Percentiles rank a stretch among this genome's conserved stretches.
These are phyloP conservation scores for Alternaria arborescens DNA, from an alignment of 2,329 filamentous ascomycete species.

Conservation along the genomic window DNA sequence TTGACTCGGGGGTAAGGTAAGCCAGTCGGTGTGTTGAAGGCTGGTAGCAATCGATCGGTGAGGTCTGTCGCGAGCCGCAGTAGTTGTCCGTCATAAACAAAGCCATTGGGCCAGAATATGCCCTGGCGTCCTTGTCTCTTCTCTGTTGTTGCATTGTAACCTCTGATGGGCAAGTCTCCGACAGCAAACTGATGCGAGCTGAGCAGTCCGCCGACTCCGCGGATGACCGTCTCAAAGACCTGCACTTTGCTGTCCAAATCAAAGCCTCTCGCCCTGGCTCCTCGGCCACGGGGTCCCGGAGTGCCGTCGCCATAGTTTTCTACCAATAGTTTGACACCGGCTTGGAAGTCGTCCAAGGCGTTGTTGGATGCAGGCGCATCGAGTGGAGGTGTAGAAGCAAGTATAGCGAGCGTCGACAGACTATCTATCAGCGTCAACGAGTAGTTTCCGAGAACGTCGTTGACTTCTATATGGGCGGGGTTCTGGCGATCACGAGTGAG, in stretches of 20 bases:
- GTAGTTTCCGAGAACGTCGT: constrained; percentile 97
- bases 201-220: constrained; percentile 87
- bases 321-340: constrained; percentile 78
- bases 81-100: constrained; percentile 88
- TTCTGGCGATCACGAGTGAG: constrained; percentile 84
- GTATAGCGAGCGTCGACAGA: constrained; percentile 89
- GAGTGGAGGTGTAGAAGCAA: constrained; percentile 75
- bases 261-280: constrained; percentile 79
- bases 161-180: constrained; percentile 85
- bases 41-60: constrained; percentile 82
- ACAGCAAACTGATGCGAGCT: constrained; percentile 94
- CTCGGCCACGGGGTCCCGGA: constrained; percentile 71
- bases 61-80: constrained; percentile 89
- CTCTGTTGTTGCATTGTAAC: constrained; percentile 68
- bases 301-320: constrained; percentile 87
- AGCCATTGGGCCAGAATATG: constrained; percentile 77
- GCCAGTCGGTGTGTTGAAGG: constrained; percentile 89
- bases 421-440: constrained; percentile 95
- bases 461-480: constrained; percentile 82
- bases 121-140: constrained; percentile 47
- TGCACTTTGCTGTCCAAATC: constrained; percentile 98
- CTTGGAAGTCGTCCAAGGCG: constrained; percentile 71
- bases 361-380: constrained; percentile 64
- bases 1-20: constrained; percentile 96
- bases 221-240: constrained; percentile 97